These are phyloP conservation scores for Ophiobolus disseminans DNA, from an alignment of 2,329 filamentous ascomycete species.

Conservation along the genomic window DNA sequence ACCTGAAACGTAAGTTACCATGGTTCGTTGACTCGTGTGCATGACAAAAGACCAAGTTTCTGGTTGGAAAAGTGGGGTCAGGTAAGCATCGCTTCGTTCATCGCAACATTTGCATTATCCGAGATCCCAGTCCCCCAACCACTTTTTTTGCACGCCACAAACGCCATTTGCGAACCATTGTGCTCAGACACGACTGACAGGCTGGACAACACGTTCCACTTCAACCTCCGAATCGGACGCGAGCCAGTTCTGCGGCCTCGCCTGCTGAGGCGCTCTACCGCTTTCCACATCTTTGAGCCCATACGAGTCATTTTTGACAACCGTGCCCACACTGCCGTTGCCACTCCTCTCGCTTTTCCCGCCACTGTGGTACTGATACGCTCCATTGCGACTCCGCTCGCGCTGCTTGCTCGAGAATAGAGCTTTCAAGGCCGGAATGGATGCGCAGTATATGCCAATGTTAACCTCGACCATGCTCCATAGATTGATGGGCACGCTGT, in stretches of 20 bases:
- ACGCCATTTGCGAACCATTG: background rate
- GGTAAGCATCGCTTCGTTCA: too few relatives aligned
- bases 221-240: slow-evolving; percentile 9
- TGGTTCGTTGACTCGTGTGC: too few relatives aligned
- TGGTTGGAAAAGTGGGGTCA: too few relatives aligned
- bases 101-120: too few relatives aligned
- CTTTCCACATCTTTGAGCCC: background rate
- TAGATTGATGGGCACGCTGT: slow-evolving; percentile 84
- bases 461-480: slow-evolving; percentile 94
- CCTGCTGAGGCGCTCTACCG: background rate
- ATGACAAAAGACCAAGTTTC: too few relatives aligned
- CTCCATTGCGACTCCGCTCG: slow-evolving; percentile 16
- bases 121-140: too few relatives aligned
- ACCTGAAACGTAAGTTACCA: too few relatives aligned
- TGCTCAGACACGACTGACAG: slow-evolving; percentile 3
- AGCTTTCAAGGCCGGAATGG: slow-evolving; percentile 86
- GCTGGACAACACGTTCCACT: slow-evolving; percentile 2
- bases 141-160: background rate
- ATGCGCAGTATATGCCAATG: slow-evolving; percentile 84
- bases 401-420: slow-evolving; percentile 51
- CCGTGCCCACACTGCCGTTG: slow-evolving; percentile 1
- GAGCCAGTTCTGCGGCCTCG: slow-evolving; percentile 5
- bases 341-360: slow-evolving; percentile 4
- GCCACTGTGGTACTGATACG: slow-evolving; percentile 32
- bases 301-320: slow-evolving; percentile 4